These are phyloP conservation scores for Neofusicoccum sp. DNA, from an alignment of 2,329 filamentous ascomycete species.

Conservation along the genomic window DNA sequence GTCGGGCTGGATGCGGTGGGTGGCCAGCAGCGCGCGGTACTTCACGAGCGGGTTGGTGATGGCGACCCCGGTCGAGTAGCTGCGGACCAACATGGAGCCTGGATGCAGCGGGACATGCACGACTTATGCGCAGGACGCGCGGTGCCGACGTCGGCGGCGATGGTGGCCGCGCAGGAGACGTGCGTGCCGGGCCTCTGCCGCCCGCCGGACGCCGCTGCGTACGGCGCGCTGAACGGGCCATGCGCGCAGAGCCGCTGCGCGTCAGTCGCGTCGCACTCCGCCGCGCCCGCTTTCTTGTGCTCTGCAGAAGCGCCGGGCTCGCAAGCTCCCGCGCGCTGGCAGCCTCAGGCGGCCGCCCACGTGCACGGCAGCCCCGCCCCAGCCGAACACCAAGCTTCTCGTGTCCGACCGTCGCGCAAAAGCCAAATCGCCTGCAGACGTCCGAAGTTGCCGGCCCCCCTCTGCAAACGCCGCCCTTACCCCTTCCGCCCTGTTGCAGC, in stretches of 20 bases:
- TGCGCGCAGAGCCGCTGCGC: neutral
- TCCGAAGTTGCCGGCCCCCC: neutral
- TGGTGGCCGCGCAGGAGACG: neutral
- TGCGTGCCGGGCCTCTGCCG: neutral
- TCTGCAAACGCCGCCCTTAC: neutral
- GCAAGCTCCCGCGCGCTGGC: neutral
- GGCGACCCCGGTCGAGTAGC: slow-evolving; percentile 37
- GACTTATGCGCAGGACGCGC: neutral
- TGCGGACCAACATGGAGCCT: slow-evolving; percentile 16
- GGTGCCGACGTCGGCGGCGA: slow-evolving; percentile 16
- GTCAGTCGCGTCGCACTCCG: neutral
- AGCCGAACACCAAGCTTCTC: slow-evolving; percentile 12
- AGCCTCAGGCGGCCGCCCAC: slow-evolving; percentile 4
- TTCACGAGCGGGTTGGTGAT: slow-evolving; percentile 71
- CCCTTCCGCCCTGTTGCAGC: neutral
- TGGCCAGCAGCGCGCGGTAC: slow-evolving; percentile 69
- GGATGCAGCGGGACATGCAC: neutral
- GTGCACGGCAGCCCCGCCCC: neutral
- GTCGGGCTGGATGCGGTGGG: slow-evolving; percentile 66
- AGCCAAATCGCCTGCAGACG: slow-evolving; percentile 12
- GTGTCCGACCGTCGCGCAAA: slow-evolving; percentile 3
- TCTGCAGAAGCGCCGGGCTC: neutral
- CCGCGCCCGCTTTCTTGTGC: neutral
- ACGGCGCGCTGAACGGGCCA: neutral
- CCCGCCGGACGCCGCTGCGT: neutral